Conservation (phyloP, 2,329 filamentous ascomycete species). For the Leptographium flavum region DNA sequence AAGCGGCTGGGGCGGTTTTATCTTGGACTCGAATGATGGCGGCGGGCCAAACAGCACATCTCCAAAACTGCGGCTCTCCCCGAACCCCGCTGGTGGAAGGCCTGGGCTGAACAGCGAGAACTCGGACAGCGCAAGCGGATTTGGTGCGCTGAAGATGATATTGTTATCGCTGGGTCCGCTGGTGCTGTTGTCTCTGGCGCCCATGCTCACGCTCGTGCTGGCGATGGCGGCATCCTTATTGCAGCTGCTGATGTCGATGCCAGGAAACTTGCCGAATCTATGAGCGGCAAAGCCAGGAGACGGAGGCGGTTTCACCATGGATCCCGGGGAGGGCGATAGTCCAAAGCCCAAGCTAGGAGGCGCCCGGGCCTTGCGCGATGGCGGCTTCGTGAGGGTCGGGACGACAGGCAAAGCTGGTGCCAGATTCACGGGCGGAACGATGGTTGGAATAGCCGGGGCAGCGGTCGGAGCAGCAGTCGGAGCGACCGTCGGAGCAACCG, state of each 20-base stretch:
- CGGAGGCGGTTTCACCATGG: conserved; percentile 1
- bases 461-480: not conserved
- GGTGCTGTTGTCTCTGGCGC: conserved; percentile 4
- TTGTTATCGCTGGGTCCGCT: conserved; percentile 10
- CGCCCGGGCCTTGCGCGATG: not conserved
- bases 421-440: not conserved
- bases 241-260: not conserved
- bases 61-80: not conserved
- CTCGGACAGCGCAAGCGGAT: not conserved
- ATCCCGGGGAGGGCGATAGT: not conserved
- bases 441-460: not conserved
- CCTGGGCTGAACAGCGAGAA: conserved; percentile 1
- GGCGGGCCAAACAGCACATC: conserved; percentile 16
- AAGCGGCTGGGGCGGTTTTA: not conserved
- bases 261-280: conserved; percentile 24
- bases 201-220: no score
- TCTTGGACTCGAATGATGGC: conserved; percentile 14
- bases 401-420: not conserved
- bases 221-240: conserved; percentile 6
- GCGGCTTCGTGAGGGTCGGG: not conserved
- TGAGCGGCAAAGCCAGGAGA: conserved; percentile 30
- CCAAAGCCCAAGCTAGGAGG: not conserved
- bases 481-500: not conserved
- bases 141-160: conserved; percentile 12
- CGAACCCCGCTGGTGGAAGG: not conserved